Conservation (phyloP, 345 rosid species). For the Durio zibethinus region DNA sequence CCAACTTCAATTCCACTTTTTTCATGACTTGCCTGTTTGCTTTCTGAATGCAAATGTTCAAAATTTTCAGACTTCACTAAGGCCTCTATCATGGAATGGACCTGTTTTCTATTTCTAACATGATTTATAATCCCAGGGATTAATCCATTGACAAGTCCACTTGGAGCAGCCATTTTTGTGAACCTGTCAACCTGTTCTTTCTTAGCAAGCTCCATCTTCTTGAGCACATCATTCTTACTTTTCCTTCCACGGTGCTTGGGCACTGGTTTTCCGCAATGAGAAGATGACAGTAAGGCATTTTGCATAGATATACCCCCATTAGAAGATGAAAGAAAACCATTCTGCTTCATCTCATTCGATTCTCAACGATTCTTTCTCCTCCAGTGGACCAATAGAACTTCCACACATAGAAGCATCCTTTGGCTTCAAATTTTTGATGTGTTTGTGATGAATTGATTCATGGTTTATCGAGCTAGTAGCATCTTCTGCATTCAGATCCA, state of each 20-base stretch:
- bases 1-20: conserved; percentile 30
- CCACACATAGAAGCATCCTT: conserved; percentile 67
- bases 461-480: conserved; percentile 48
- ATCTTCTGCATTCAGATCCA: conserved; percentile 57
- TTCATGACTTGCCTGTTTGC: conserved; percentile 27
- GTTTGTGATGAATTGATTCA: conserved; percentile 34
- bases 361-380: conserved; percentile 58
- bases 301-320: conserved; percentile 59
- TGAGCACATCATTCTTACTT: conserved; percentile 46
- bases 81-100: conserved; percentile 83
- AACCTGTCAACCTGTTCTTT: conserved; percentile 76
- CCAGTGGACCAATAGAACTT: conserved; percentile 50
- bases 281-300: conserved; percentile 32
- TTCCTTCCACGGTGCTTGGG: conserved; percentile 73
- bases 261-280: conserved; percentile 53
- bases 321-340: conserved; percentile 72
- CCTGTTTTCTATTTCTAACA: conserved; percentile 84
- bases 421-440: conserved; percentile 24
- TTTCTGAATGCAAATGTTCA: conserved; percentile 25
- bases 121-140: conserved; percentile 94
- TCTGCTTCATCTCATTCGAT: conserved; percentile 89
- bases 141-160: conserved; percentile 78
- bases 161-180: conserved; percentile 81
- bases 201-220: conserved; percentile 71
- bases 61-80: conserved; percentile 56